phyloP scores from a whole-genome alignment of 169 alveolate species.

The Eimeria sp. region DNA sequence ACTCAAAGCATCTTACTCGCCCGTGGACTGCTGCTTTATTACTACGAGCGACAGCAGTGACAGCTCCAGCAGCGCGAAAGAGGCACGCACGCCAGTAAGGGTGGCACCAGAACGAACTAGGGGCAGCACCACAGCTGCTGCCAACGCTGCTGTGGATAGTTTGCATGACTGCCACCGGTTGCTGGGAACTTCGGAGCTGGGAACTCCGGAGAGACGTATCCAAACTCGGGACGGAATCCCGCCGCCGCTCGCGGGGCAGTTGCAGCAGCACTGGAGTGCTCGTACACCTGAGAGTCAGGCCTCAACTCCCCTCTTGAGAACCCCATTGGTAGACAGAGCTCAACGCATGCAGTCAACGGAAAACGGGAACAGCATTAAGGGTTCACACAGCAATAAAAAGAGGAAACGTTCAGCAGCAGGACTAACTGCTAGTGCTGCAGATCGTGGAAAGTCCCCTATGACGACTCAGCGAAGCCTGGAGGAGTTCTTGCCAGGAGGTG shows the following conservation, averaged over 20 bases:
- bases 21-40: constrained; percentile 1
- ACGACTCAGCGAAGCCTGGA: constrained; percentile 46
- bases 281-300: constrained; percentile 53
- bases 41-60: constrained; percentile 41
- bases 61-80: constrained; percentile 4
- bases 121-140: constrained; percentile 6
- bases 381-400: background rate
- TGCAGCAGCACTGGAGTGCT: constrained; percentile 21
- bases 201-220: background rate
- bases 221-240: background rate
- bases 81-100: background rate
- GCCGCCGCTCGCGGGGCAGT: background rate
- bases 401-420: constrained; percentile 43
- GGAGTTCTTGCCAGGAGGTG: constrained; percentile 36
- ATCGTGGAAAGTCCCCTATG: background rate
- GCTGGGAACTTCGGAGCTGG: constrained; percentile 7
- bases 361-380: background rate
- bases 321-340: background rate
- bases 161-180: background rate
- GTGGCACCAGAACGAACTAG: constrained; percentile 29
- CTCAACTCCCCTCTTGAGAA: constrained; percentile 39
- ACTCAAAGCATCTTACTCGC: background rate
- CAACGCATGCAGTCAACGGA: background rate
- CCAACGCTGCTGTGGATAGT: background rate
- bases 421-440: constrained; percentile 29